Conservation (phyloP, 2,329 filamentous ascomycete species). For the Sporothrix pseudoabietina region DNA sequence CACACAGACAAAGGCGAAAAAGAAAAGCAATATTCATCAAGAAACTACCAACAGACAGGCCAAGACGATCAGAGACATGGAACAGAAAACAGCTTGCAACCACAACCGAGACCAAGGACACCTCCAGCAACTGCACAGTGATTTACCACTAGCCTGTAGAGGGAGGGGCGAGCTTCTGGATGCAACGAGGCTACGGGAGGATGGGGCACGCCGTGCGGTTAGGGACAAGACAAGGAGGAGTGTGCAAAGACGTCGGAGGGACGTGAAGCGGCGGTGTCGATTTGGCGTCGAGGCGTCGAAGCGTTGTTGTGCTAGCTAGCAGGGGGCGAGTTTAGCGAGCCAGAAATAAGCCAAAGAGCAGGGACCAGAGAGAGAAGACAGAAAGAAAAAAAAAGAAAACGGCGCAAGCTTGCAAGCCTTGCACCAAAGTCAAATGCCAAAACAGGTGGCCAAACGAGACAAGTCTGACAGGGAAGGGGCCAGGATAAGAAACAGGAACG, state of each 20-base stretch:
- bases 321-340: background rate
- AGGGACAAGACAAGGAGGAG: background rate
- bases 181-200: constrained; percentile 1
- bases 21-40: background rate
- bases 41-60: background rate
- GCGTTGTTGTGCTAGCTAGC: background rate
- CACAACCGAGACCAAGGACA: background rate
- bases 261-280: constrained; percentile 1
- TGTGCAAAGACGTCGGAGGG: constrained; percentile 4
- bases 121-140: background rate
- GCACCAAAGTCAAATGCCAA: background rate
- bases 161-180: background rate
- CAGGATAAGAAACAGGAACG: constrained; percentile 1
- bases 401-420: background rate
- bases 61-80: background rate
- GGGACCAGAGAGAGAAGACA: constrained; percentile 4
- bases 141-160: background rate
- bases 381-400: constrained; percentile 15
- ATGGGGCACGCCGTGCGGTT: background rate
- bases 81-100: background rate
- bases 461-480: background rate
- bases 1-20: background rate
- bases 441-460: background rate
- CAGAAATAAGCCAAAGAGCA: background rate
- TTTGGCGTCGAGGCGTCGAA: background rate